phyloP scores from a whole-genome alignment of 2,329 filamentous ascomycete genomes.

The Botrytis hyacinthi region DNA sequence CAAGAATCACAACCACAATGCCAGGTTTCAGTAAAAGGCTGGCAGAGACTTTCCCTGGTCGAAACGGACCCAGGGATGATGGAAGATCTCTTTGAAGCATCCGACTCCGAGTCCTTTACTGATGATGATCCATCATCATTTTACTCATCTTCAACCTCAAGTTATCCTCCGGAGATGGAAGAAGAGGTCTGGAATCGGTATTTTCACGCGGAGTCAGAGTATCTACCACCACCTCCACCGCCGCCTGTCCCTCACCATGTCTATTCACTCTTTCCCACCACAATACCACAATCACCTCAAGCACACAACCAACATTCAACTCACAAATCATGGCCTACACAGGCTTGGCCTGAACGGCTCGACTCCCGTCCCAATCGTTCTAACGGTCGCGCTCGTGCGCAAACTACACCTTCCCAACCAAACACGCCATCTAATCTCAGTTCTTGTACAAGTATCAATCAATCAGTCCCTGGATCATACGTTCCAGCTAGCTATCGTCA shows the following conservation, averaged over 20 bases:
- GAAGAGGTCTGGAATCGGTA: slow-evolving; percentile 21
- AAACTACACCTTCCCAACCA: slow-evolving; percentile 7
- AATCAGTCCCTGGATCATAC: neutral
- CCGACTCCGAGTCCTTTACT: slow-evolving; percentile 1
- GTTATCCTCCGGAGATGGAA: slow-evolving; percentile 2
- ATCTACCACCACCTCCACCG: neutral
- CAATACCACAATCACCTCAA: neutral
- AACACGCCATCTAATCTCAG: slow-evolving; percentile 7
- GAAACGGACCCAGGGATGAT: slow-evolving; percentile 18
- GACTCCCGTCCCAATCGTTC: slow-evolving; percentile 15
- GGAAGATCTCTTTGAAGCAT: slow-evolving; percentile 17
- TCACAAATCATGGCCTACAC: slow-evolving; percentile 15
- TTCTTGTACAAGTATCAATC: neutral
- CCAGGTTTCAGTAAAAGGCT: neutral
- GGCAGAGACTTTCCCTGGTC: slow-evolving; percentile 15
- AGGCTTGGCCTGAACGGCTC: slow-evolving; percentile 18
- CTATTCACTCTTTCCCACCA: slow-evolving; percentile 16
- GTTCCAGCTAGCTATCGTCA: slow-evolving; percentile 3
- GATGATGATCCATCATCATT: slow-evolving; percentile 15
- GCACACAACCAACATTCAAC: slow-evolving; percentile 14
- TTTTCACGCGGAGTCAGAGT: neutral
- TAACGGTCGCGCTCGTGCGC: slow-evolving; percentile 9
- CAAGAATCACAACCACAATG: neutral
- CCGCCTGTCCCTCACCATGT: neutral
- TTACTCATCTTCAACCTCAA: slow-evolving; percentile 19